These are phyloP conservation scores for Plasmodium gallinaceum DNA, from an alignment of 169 alveolate species.

Conservation along the genomic window DNA sequence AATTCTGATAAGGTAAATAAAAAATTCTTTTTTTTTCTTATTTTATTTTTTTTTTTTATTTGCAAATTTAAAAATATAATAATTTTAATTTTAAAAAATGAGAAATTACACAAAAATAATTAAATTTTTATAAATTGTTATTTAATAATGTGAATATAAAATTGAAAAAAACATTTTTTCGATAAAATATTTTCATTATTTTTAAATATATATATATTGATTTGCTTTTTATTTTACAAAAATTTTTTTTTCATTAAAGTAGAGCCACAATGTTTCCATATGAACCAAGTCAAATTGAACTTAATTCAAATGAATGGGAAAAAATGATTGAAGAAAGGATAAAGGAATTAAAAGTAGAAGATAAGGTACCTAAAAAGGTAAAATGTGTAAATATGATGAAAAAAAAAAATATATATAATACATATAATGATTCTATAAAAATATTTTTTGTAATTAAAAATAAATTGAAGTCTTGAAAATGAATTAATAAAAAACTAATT, in stretches of 20 bases:
- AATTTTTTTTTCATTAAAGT: not conserved
- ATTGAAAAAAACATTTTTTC: not conserved
- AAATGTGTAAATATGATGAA: not conserved
- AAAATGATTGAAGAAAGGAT: slow-evolving; percentile 52
- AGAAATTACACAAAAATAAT: not conserved
- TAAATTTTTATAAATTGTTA: not conserved
- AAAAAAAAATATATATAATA: not conserved
- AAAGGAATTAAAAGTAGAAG: slow-evolving; percentile 54
- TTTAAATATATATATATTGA: slow-evolving; percentile 9
- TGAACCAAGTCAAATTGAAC: slow-evolving; percentile 65
- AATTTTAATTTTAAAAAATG: not conserved
- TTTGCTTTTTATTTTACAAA: slow-evolving; percentile 19
- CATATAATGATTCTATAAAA: no score
- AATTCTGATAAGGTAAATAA: not conserved
- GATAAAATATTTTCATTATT: slow-evolving; percentile 6
- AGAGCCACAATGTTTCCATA: slow-evolving; percentile 69
- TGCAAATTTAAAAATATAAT: slow-evolving; percentile 3
- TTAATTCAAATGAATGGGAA: slow-evolving; percentile 67
- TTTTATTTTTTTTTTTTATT: slow-evolving; percentile 12
- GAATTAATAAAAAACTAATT: no score
- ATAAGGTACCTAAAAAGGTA: slow-evolving; percentile 35
- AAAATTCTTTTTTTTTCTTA: not conserved
- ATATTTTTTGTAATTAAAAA: no score
- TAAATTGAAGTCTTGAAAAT: no score
- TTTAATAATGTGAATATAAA: not conserved